These are phyloP conservation scores for Bremia lactucae DNA, from an alignment of 352 stramenopile genomes.

Conservation along the genomic window DNA sequence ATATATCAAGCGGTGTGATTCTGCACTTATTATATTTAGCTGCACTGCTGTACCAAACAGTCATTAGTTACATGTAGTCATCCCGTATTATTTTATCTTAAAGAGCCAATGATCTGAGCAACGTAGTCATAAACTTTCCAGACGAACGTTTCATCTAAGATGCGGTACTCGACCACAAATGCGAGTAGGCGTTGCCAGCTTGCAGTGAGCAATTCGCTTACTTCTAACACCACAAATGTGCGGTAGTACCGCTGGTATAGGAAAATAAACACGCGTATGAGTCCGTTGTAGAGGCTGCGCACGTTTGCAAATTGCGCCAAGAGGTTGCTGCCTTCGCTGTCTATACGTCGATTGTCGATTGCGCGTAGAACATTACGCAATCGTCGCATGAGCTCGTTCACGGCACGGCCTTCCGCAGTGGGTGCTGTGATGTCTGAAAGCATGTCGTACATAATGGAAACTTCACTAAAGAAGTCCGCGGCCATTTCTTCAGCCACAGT, in stretches of 20 bases:
- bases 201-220: conserved; percentile 37
- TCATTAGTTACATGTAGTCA: neutral
- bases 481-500: conserved; percentile 45
- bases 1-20: too few species aligned
- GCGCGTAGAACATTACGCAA: conserved; percentile 20
- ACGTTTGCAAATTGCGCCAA: conserved; percentile 23
- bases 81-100: conserved; percentile 1
- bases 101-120: conserved; percentile 27
- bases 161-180: conserved; percentile 49
- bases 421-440: conserved; percentile 45
- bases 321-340: neutral
- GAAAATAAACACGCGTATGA: conserved; percentile 62
- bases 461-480: conserved; percentile 51
- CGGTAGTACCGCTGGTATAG: conserved; percentile 44
- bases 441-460: conserved; percentile 57
- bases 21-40: too few species aligned
- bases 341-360: neutral
- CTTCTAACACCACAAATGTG: conserved; percentile 46
- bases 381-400: conserved; percentile 51
- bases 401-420: conserved; percentile 30
- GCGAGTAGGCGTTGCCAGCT: conserved; percentile 53
- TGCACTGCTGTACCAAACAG: conserved; percentile 1
- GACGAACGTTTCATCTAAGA: conserved; percentile 49
- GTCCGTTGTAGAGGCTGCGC: conserved; percentile 44
- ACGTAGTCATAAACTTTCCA: conserved; percentile 47